A percentile compares a stretch with the other conserved stretches of the same genome.
Evolutionary conservation across 2,329 filamentous ascomycete species (phyloP).

Genomic region (Pyrenochaeta sp.): DNA sequence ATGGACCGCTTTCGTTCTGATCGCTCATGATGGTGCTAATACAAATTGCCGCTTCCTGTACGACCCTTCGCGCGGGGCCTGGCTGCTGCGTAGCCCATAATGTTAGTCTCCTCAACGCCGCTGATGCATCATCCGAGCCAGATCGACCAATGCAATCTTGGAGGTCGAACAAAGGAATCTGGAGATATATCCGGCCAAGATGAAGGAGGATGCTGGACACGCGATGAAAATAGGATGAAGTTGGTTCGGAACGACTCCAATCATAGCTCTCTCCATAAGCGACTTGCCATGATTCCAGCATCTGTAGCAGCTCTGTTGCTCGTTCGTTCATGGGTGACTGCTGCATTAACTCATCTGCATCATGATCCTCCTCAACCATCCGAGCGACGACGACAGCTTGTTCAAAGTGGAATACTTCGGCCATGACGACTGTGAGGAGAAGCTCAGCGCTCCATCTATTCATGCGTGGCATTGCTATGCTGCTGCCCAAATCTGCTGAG

Average conservation of each 20-base stretch:
- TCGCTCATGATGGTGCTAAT: conserved; percentile 4
- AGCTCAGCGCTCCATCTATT: conserved; percentile 11
- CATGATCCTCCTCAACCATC: not conserved
- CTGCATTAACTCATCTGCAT: not conserved
- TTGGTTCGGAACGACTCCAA: not conserved
- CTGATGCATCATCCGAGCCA: conserved; percentile 1
- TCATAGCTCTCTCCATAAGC: not conserved
- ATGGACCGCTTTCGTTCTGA: conserved; percentile 1
- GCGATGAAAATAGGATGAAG: conserved; percentile 1
- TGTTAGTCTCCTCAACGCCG: not conserved
- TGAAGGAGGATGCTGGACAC: conserved; percentile 3
- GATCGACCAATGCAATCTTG: conserved; percentile 13
- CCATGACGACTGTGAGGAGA: conserved; percentile 4
- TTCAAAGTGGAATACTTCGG: conserved; percentile 8
- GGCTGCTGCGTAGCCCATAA: not conserved
- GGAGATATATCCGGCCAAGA: conserved; percentile 2
- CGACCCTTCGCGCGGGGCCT: not conserved
- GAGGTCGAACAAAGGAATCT: conserved; percentile 5
- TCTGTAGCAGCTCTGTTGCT: not conserved
- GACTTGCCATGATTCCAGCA: not conserved
- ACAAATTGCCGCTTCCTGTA: conserved; percentile 7
- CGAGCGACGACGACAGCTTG: conserved; percentile 3
- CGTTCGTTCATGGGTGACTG: not conserved
- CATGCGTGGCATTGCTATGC: not conserved
- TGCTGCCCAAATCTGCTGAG: not conserved